phyloP scores from a whole-genome alignment of 257 asterid species.

The Gynochthodes officinalis region DNA sequence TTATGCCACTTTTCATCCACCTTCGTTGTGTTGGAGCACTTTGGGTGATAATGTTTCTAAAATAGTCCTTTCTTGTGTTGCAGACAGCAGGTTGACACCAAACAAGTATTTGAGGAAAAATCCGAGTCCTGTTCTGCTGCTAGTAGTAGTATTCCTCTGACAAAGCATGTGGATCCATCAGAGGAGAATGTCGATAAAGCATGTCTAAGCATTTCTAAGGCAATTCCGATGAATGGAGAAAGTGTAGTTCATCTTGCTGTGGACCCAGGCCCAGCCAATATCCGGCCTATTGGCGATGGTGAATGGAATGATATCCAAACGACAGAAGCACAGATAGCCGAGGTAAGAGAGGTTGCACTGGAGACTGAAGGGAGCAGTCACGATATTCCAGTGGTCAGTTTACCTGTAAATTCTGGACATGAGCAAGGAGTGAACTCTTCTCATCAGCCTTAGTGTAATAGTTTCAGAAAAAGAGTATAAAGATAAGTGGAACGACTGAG shows the following conservation, averaged over 20 bases:
- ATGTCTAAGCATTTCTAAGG: conserved; percentile 61
- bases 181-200: conserved; percentile 94
- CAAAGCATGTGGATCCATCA: conserved; percentile 85
- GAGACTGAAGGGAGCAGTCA: conserved; percentile 57
- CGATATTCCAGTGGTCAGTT: conserved; percentile 70
- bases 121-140: conserved; percentile 62
- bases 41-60: background rate
- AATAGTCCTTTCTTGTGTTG: conserved; percentile 21
- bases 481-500: background rate
- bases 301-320: conserved; percentile 96
- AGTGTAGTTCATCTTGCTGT: conserved; percentile 41
- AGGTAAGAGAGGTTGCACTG: conserved; percentile 81
- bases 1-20: no score
- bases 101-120: conserved; percentile 70
- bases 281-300: conserved; percentile 57
- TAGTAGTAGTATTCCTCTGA: conserved; percentile 47
- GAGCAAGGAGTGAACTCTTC: conserved; percentile 50
- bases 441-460: conserved; percentile 48
- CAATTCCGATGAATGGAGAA: conserved; percentile 46
- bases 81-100: conserved; percentile 81
- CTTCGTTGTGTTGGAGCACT: background rate
- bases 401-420: conserved; percentile 50
- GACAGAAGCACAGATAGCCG: conserved; percentile 75
- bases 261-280: conserved; percentile 54
- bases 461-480: no score